Base-by-base conservation (phyloP, 78 protist species). In the Paulinella micropora region DNA sequence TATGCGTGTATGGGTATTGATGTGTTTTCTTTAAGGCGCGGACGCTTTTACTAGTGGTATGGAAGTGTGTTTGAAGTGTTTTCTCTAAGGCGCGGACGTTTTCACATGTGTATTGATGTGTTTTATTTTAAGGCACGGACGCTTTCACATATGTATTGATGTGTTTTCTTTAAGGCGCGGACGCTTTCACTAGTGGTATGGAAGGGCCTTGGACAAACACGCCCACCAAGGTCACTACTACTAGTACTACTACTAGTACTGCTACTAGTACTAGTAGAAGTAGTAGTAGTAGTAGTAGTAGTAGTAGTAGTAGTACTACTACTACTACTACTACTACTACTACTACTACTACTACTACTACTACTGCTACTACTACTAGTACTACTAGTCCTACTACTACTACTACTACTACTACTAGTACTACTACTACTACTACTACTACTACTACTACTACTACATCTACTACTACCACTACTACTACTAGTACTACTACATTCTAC, bases 181-280 rank as follows among this genome's bases (percentile, higher is more conserved):
- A 91, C 79, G 88, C 92, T 9, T 32, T 88, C 86, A 89, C 93
- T 26, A 31, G 79, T 15, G 95, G 95, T 0, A 4, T 93, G 35
- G 95, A 93, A 39, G 95, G 93, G 1, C 84, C 93, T 9, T 93
- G 95, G 95, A 93, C 95, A 9, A 1, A 1, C 39, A n/a, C 1
- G 28, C 94, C 94, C 26, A 90, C 89, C 15, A 51, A 51, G 73
- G 6, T 23, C 6, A 51, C 15, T 51, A 28, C 23, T 64, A 64
- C 77, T 64, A 23, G 34, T 64, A 23, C 77, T 64, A 64, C 77
- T 64, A 64, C 77, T 64, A 64, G 34, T 64, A 64, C 77, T 64
- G 23, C 77, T 64, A 64, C 77, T 64, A 64, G 34, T 64, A 64
- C 77, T 64, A 64, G 34, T 64, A 64, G 34, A 28, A 28, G 77